phyloP scores from a whole-genome alignment of 257 asterid species.

The Scutellaria baicalensis region DNA sequence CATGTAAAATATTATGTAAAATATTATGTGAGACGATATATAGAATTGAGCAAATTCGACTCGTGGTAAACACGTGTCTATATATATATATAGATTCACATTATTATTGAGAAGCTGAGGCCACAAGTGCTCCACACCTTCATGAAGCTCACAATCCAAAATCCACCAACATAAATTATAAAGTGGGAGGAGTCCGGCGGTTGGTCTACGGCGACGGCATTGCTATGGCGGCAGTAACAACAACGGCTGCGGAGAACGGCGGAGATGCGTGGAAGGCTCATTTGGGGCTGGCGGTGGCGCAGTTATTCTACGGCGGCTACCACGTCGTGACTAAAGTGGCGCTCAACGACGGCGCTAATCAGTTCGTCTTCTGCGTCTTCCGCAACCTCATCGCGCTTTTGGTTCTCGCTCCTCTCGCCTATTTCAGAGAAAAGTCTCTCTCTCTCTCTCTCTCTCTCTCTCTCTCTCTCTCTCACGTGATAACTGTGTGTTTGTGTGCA shows the following conservation, averaged over 20 bases:
- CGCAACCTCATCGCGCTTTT: conserved; percentile 73
- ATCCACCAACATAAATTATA: neutral
- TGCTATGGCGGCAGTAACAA: conserved; percentile 27
- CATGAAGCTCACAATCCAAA: too few species aligned
- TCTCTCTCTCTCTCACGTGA: neutral
- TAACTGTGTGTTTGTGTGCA: too few species aligned
- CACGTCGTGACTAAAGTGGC: conserved; percentile 92
- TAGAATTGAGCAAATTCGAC: too few species aligned
- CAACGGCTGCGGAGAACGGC: conserved; percentile 23
- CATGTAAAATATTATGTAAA: too few species aligned
- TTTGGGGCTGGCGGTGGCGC: conserved; percentile 76
- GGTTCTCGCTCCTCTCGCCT: conserved; percentile 89
- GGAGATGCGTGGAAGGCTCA: conserved; percentile 63
- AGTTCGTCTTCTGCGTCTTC: conserved; percentile 78
- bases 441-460: too few species aligned
- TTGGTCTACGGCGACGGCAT: neutral
- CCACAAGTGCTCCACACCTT: too few species aligned
- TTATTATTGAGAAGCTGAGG: too few species aligned
- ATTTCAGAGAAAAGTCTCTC: conserved; percentile 54
- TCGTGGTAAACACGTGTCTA: too few species aligned
- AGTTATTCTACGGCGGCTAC: conserved; percentile 73
- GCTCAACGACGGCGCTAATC: conserved; percentile 76
- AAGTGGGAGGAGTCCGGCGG: neutral
- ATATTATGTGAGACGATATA: too few species aligned
- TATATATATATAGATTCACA: too few species aligned